Evolutionary conservation across 768 basidiomycete species (phyloP), one percentile per base, ranked within the genome.

Genomic region (Pluteus cervinus): DNA sequence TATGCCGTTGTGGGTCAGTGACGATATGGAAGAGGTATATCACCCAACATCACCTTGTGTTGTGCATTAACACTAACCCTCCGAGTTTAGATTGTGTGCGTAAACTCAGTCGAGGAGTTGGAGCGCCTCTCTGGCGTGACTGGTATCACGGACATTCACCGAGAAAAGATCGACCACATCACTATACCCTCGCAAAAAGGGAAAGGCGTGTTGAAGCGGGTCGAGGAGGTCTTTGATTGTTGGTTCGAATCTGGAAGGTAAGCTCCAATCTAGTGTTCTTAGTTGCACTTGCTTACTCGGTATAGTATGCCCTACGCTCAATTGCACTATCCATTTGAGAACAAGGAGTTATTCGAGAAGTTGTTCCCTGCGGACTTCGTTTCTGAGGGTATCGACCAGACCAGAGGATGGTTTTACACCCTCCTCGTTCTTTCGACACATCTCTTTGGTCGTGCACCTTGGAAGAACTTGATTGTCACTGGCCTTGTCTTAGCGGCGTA

Each of bases 161-260:
- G 93, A 38, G 91, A 99, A 46, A 88, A 79, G 53, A 91, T 99
- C 51, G 93, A 98, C 56, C 79, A 89, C 54, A 87, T 99, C 64
- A 93, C 89, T 34, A 97, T 98, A 51, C 96, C 94, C 7, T 96
- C 92, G 14, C 68, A 81, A 55, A 63, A 76, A 56, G 94, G 93
- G 36, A 93, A 89, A 50, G 94, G 94, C 11, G 60, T 62, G 8
- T 64, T 99, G 16, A 87, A 75, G 60, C 81, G 96, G 33, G 73
- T 97, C n/a, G 89, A 96, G 42, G 96, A 98, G 58, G 91, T 99
- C 24, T 98, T 99, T 55, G 96, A 99, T 56, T 99, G 96, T 54
- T 99, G 96, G 96, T 99, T 99, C 55, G 96, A 99, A 64, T 98
- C 94, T 4, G 96, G 96, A 65, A 91, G 87, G 91, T 91, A 47